These are phyloP conservation scores for Prunus yedoensis DNA, from an alignment of 331 rosid species.

Conservation along the genomic window DNA sequence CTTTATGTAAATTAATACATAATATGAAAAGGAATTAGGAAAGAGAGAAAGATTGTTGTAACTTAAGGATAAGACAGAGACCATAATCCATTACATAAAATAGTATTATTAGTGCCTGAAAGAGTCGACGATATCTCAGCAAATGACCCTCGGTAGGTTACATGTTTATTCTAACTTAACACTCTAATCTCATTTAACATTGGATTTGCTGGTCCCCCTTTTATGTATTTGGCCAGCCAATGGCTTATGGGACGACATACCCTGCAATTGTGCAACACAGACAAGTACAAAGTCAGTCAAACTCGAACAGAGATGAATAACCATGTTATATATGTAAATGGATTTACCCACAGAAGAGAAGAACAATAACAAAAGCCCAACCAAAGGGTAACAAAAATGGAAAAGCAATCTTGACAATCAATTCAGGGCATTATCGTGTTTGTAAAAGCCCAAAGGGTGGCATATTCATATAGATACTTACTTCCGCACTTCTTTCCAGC, in stretches of 20 bases:
- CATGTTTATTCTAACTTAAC: slow-evolving; percentile 13
- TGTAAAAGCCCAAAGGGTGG: too few relatives aligned
- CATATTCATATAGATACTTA: slow-evolving; percentile 32
- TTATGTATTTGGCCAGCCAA: neutral
- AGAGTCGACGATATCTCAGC: neutral
- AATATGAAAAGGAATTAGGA: too few relatives aligned
- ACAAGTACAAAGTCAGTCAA: neutral
- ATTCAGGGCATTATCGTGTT: too few relatives aligned
- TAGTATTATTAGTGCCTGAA: neutral
- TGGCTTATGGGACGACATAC: slow-evolving; percentile 42
- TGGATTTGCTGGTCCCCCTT: neutral
- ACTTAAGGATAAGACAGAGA: neutral
- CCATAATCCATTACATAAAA: neutral
- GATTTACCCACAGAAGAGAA: too few relatives aligned
- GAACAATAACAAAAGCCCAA: too few relatives aligned
- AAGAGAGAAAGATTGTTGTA: too few relatives aligned
- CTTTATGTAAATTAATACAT: too few relatives aligned
- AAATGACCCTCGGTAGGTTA: neutral
- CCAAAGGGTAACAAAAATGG: too few relatives aligned
- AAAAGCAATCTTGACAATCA: too few relatives aligned
- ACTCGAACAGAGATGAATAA: too few relatives aligned
- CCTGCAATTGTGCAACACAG: slow-evolving; percentile 23
- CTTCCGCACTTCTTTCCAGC: slow-evolving; percentile 91
- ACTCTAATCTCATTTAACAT: neutral
- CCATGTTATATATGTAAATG: too few relatives aligned